phyloP scores from a whole-genome alignment of 2,329 filamentous ascomycete genomes.

The Fusarium torulosum region DNA sequence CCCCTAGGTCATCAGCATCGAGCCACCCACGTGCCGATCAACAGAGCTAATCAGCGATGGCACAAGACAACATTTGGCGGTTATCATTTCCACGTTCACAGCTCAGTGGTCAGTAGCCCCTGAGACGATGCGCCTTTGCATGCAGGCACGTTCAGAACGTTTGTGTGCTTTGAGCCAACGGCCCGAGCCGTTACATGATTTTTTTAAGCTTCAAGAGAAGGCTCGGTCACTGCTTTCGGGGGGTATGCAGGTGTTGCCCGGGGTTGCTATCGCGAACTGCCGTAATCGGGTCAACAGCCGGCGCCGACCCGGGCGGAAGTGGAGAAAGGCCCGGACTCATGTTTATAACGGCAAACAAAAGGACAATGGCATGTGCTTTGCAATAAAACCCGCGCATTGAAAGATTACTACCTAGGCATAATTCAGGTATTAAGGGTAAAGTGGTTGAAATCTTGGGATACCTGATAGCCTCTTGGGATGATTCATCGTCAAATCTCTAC shows the following conservation, averaged over 20 bases:
- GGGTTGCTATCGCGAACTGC: conserved; percentile 27
- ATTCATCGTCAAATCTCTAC: too few relatives aligned
- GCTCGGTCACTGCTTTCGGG: conserved; percentile 31
- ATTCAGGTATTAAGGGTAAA: too few relatives aligned
- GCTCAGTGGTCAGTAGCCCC: conserved; percentile 28
- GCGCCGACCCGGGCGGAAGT: conserved; percentile 28
- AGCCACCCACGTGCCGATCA: conserved; percentile 41
- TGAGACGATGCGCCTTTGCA: conserved; percentile 5
- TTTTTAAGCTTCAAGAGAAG: neutral
- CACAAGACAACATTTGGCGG: conserved; percentile 7
- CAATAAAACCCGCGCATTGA: neutral
- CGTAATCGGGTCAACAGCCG: conserved; percentile 34
- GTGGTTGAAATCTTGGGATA: too few relatives aligned
- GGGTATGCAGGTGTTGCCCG: neutral
- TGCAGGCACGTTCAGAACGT: conserved; percentile 12
- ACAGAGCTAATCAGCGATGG: conserved; percentile 25
- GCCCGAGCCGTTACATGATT: conserved; percentile 29
- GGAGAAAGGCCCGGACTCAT: conserved; percentile 13
- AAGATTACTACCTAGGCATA: too few relatives aligned
- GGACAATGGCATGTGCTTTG: neutral
- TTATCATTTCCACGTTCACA: conserved; percentile 33
- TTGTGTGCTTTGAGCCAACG: conserved; percentile 31
- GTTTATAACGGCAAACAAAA: neutral
- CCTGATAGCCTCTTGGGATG: too few relatives aligned
- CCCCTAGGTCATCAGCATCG: conserved; percentile 32